A percentile compares a stretch with the other conserved stretches of the same genome.
phyloP scores from a whole-genome alignment of 2,329 filamentous ascomycete species.

The Xylariaceae sp. region DNA sequence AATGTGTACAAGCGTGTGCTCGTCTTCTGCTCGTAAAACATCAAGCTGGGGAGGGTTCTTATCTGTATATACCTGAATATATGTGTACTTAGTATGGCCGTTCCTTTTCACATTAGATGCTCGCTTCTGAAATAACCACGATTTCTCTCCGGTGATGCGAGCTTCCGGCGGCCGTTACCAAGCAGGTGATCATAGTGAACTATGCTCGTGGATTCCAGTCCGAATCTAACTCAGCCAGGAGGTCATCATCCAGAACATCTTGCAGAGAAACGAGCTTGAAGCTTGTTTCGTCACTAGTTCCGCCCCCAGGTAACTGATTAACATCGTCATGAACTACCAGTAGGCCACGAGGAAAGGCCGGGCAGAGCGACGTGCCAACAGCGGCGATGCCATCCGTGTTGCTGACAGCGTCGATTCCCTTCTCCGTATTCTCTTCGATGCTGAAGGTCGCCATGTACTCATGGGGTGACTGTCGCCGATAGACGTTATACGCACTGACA shows the following conservation, averaged over 20 bases:
- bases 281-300: slow-evolving; percentile 41
- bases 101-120: too few species aligned
- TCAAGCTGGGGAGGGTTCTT: too few species aligned
- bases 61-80: too few species aligned
- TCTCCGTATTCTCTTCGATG: slow-evolving; percentile 36
- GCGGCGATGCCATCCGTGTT: slow-evolving; percentile 49
- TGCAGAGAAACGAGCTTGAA: slow-evolving; percentile 45
- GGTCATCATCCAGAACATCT: slow-evolving; percentile 33
- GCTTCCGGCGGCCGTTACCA: too few species aligned
- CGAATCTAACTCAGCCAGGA: slow-evolving; percentile 33
- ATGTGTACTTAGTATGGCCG: too few species aligned
- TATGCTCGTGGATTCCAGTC: slow-evolving; percentile 36
- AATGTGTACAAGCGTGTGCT: slow-evolving; percentile 1
- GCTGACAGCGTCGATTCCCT: slow-evolving; percentile 43
- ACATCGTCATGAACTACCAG: slow-evolving; percentile 50
- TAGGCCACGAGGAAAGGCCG: slow-evolving; percentile 37
- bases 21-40: too few species aligned
- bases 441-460: slow-evolving; percentile 46
- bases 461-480: slow-evolving; percentile 43
- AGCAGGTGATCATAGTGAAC: too few species aligned
- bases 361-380: slow-evolving; percentile 39
- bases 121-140: too few species aligned
- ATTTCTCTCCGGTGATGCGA: too few species aligned
- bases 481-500: slow-evolving; percentile 47
- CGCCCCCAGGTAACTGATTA: slow-evolving; percentile 42